Evolutionary conservation across 2,329 filamentous ascomycete species (phyloP), one percentile per base, ranked within the genome.

Genomic region (Coniochaeta pulveracea): DNA sequence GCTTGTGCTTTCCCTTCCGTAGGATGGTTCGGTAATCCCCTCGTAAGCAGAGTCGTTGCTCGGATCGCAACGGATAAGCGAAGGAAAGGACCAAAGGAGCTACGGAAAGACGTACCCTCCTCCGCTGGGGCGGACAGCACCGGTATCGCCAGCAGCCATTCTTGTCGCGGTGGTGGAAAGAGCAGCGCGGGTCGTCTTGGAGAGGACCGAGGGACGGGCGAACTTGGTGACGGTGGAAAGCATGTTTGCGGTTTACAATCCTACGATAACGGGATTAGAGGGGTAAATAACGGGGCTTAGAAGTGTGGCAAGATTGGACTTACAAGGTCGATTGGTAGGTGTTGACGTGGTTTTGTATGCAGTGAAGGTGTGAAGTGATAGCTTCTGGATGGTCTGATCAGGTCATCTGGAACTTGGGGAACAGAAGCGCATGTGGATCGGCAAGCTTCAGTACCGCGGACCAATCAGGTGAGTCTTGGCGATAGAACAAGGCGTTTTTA

Each of bases 101-200:
- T n/a, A n/a, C n/a, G 19, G 9, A 21, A 10, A 10, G 32, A 63
- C 69, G 53, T 57, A 75, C 70, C 67, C 62, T 50, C 68, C 68
- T 40, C 69, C 68, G 9, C 57, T 58, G 55, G 62, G 67, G 47
- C 63, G 66, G 40, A 69, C 68, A 36, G 70, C 58, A 37, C 80
- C 80, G 42, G 74, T 79, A 54, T 85, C 82, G 43, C 82, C 83
- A 46, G 71, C 79, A 40, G 56, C 61, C 74, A 85, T 81, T 52
- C 58, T 69, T 52, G 72, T 66, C 44, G 66, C 57, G 37, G 76
- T 71, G 43, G 69, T 73, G 40, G 76, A 68, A 63, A 85, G 80
- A 46, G 75, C 22, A n/a, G n/a, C n/a, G n/a, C n/a, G 22, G 10
- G 19, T 33, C 67, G 43, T 69, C 65, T 51, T 52, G 57, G 41